phyloP scores from a whole-genome alignment of 2,329 filamentous ascomycete species.

The Diaporthe citriasiana region DNA sequence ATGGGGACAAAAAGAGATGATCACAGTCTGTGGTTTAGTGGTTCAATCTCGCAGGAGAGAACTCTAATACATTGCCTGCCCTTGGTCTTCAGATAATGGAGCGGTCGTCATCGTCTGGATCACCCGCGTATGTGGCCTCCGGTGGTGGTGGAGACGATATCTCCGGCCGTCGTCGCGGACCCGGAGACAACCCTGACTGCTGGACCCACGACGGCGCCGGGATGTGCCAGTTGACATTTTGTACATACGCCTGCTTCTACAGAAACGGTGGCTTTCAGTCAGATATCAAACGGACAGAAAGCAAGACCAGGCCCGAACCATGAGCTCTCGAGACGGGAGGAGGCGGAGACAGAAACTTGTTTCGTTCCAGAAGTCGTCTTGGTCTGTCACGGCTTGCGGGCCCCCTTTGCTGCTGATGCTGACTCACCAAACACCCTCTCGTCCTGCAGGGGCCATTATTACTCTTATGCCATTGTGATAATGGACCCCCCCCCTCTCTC shows the following conservation, averaged over 20 bases:
- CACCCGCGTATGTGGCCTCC: background rate
- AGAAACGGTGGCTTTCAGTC: slow-evolving; percentile 13
- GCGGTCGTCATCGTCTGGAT: slow-evolving; percentile 5
- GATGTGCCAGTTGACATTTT: background rate
- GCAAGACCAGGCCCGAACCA: slow-evolving; percentile 4
- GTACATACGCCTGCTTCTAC: background rate
- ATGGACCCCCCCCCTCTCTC: too few species aligned
- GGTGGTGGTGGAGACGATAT: slow-evolving; percentile 3
- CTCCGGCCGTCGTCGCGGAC: slow-evolving; percentile 11
- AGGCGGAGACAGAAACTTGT: slow-evolving; percentile 11
- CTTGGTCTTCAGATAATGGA: background rate
- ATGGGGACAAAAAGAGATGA: background rate
- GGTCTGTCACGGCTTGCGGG: slow-evolving; percentile 16
- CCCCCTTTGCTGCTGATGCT: slow-evolving; percentile 13
- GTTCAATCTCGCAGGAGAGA: slow-evolving; percentile 13
- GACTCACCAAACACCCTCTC: background rate
- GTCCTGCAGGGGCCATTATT: slow-evolving; percentile 5
- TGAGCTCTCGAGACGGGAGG: background rate
- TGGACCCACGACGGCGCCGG: slow-evolving; percentile 11
- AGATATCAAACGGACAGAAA: background rate
- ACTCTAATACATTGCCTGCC: slow-evolving; percentile 14
- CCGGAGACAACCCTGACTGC: background rate
- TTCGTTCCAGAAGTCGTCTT: slow-evolving; percentile 30
- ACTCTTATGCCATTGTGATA: background rate
- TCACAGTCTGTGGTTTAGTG: background rate